Percentiles rank a stretch among this genome's conserved stretches.
Conservation (phyloP, 441 rosid genomes). For the Gossypium schwendimanii region DNA sequence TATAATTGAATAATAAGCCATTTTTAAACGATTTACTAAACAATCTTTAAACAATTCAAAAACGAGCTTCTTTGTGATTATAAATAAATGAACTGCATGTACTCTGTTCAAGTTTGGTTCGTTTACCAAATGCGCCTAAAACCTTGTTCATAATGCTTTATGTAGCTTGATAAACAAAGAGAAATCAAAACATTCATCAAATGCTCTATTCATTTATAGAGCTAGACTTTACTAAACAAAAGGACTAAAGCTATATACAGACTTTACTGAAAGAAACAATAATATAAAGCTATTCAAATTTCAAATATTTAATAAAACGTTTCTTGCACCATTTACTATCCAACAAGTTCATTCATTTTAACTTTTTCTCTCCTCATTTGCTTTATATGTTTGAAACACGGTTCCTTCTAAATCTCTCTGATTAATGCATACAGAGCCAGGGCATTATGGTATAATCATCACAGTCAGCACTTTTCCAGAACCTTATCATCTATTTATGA, state of each 20-base stretch:
- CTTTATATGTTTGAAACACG: neutral
- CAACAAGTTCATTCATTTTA: neutral
- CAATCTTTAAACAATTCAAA: no score
- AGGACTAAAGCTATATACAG: neutral
- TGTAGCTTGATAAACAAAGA: no score
- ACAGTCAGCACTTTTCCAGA: neutral
- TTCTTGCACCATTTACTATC: neutral
- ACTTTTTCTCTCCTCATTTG: neutral
- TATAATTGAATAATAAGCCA: no score
- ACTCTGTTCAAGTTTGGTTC: no score
- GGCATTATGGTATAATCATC: neutral
- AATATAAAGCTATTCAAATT: neutral
- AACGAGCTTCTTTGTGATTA: no score
- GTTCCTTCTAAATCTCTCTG: neutral
- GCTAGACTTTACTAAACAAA: neutral
- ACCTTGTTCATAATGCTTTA: no score
- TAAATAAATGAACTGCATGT: no score
- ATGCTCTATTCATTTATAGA: no score
- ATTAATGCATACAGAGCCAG: neutral
- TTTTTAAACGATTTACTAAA: no score
- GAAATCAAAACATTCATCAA: no score
- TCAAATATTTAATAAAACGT: neutral
- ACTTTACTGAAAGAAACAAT: neutral
- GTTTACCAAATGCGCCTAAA: no score
- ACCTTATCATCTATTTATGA: neutral